Evolutionary conservation across 129 eudicot species (phyloP).

Genomic region (Flaveria bidentis): DNA sequence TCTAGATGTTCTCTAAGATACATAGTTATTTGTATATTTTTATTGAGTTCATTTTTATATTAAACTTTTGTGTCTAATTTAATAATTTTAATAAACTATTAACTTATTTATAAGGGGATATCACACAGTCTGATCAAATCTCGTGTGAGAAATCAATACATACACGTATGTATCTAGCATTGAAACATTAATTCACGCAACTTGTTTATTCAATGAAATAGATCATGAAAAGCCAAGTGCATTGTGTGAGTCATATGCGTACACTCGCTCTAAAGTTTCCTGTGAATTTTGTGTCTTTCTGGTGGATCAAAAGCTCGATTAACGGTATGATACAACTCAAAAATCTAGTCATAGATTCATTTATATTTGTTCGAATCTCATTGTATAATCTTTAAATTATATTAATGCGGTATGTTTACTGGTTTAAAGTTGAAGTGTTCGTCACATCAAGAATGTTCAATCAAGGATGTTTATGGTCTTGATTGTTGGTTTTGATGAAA

Average conservation of each 20-base stretch:
- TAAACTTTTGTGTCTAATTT: not conserved
- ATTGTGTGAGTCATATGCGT: not conserved
- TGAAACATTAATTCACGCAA: not conserved
- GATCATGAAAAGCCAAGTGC: not conserved
- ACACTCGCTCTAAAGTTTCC: not conserved
- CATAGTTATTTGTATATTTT: no score
- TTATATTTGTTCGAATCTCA: no score
- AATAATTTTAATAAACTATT: not conserved
- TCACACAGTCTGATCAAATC: not conserved
- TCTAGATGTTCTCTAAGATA: no score
- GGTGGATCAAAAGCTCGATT: slow-evolving; percentile 9
- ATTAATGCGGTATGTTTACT: not conserved
- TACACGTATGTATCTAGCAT: not conserved
- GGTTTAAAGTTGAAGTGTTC: not conserved
- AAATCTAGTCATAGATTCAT: not conserved
- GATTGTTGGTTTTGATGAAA: no score
- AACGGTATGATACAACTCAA: not conserved
- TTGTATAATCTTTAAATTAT: not conserved
- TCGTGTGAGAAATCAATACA: not conserved
- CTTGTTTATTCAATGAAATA: not conserved
- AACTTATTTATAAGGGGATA: not conserved
- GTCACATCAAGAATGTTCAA: not conserved
- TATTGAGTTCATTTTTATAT: not conserved
- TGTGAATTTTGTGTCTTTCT: not conserved
- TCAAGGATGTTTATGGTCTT: not conserved